A percentile compares a stretch with the other conserved stretches of the same genome.
phyloP scores from a whole-genome alignment of 2,329 filamentous ascomycete species.

The Trichoderma sp. region DNA sequence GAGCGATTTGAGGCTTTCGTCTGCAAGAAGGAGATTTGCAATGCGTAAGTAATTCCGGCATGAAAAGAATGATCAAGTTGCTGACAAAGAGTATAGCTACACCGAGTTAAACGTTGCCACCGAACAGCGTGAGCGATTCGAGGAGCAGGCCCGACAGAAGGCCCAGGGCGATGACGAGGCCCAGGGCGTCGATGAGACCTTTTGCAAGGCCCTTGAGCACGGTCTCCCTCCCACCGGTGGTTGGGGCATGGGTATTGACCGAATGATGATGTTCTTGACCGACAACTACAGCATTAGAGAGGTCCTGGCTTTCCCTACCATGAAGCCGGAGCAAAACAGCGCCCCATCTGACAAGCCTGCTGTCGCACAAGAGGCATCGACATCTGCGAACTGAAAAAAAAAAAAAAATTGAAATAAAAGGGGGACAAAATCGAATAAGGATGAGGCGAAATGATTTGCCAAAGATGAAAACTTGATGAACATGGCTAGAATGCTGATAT shows the following conservation, averaged over 20 bases:
- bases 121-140: conserved; percentile 81
- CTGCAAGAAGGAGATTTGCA: conserved; percentile 76
- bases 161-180: conserved; percentile 96
- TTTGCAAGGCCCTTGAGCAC: conserved; percentile 87
- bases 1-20: conserved; percentile 98
- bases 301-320: conserved; percentile 94
- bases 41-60: conserved; percentile 57
- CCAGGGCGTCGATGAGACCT: conserved; percentile 93
- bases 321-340: conserved; percentile 77
- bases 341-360: conserved; percentile 13
- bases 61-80: background rate
- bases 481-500: conserved; percentile 9
- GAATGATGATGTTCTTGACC: conserved; percentile 93
- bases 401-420: too few relatives aligned
- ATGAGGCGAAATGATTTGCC: background rate
- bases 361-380: conserved; percentile 5
- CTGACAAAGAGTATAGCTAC: conserved; percentile 52
- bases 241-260: conserved; percentile 95
- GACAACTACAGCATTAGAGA: conserved; percentile 94
- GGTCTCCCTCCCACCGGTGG: conserved; percentile 92
- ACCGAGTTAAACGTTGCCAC: conserved; percentile 94
- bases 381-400: background rate
- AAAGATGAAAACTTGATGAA: background rate
- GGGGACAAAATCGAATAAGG: background rate
- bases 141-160: conserved; percentile 96